Conservation (phyloP, 129 eudicot species). For the Arctium lappa region DNA sequence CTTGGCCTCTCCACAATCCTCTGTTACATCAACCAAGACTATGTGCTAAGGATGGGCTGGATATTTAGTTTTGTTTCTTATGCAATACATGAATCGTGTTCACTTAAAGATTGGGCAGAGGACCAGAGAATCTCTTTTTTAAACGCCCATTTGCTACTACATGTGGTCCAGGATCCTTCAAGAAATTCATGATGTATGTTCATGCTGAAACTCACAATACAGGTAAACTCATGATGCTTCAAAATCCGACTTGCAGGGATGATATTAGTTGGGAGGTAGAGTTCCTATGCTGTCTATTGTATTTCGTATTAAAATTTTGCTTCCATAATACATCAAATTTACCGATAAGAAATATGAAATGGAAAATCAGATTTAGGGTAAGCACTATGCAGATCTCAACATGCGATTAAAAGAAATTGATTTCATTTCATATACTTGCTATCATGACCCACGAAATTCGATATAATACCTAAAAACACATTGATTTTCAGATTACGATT, state of each 20-base stretch:
- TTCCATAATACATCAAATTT: not conserved
- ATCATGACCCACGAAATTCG: not conserved
- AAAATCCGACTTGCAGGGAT: not conserved
- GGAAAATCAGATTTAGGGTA: not conserved
- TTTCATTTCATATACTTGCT: not conserved
- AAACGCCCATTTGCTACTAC: not conserved
- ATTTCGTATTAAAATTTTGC: not conserved
- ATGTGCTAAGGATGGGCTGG: not conserved
- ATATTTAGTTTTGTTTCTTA: not conserved
- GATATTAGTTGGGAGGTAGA: not conserved
- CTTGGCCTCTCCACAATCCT: not conserved
- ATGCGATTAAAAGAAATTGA: not conserved
- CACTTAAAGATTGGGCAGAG: not conserved
- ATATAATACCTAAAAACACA: constrained; percentile 13
- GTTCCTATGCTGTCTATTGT: not conserved
- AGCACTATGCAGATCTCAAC: not conserved
- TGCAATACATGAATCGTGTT: not conserved
- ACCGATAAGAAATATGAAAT: not conserved
- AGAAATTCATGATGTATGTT: not conserved
- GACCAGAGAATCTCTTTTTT: not conserved
- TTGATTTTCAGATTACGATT: not conserved
- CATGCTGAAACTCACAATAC: not conserved
- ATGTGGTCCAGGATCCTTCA: not conserved
- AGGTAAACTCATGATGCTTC: not conserved
- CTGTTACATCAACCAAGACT: not conserved